Evolutionary conservation across 1,284 basidiomycete genomes (phyloP).

Genomic region (Leccinum subfulvum): DNA sequence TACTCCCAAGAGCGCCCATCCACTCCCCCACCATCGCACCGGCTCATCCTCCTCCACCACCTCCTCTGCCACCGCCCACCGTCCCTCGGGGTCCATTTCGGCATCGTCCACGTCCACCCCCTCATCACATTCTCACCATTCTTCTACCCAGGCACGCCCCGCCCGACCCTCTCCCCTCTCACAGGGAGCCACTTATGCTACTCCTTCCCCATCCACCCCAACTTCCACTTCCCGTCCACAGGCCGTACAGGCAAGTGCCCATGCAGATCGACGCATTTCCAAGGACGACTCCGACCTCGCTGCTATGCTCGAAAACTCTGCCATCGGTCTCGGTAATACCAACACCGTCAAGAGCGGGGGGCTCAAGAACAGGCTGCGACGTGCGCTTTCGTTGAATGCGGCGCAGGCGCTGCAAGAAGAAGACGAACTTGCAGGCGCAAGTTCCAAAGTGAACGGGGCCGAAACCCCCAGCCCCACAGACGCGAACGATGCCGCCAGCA

Average conservation of each 20-base stretch:
- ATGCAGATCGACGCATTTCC: constrained; percentile 70
- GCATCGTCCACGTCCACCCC: constrained; percentile 37
- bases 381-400: constrained; percentile 72
- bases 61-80: constrained; percentile 22
- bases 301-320: constrained; percentile 52
- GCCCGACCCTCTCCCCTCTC: constrained; percentile 73
- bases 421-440: constrained; percentile 38
- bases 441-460: constrained; percentile 28
- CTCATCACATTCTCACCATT: constrained; percentile 34
- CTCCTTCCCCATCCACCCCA: constrained; percentile 21
- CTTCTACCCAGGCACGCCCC: constrained; percentile 46
- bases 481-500: constrained; percentile 29
- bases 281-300: constrained; percentile 73
- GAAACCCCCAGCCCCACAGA: constrained; percentile 28
- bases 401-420: constrained; percentile 58
- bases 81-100: constrained; percentile 37
- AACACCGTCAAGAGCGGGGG: constrained; percentile 54
- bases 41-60: constrained; percentile 45
- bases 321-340: constrained; percentile 37
- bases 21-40: constrained; percentile 42
- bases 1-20: constrained; percentile 33
- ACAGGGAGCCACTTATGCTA: constrained; percentile 59
- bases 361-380: constrained; percentile 73
- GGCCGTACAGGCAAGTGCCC: constrained; percentile 10
- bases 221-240: constrained; percentile 16